Evolutionary conservation across 371 early-diverging fungal genomes (phyloP), one percentile per base, ranked within the genome.

Genomic region (Mucor sp.): DNA sequence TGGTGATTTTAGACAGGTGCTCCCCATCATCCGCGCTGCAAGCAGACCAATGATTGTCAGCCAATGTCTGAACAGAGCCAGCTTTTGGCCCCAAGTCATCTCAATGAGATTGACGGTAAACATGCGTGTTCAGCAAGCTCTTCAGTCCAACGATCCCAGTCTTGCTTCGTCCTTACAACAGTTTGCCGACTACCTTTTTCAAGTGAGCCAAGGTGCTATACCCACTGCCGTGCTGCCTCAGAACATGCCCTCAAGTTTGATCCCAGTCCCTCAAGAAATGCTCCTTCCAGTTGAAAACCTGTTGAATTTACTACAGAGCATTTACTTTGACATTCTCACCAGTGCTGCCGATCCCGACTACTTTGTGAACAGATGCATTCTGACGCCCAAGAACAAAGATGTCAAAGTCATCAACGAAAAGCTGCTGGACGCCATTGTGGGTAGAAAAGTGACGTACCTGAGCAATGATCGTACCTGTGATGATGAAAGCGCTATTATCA

Each of bases 1-100:
- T 37, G 63, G 63, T 17, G 67, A 68, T 56, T 74, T 73, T 41
- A 25, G 65, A 19, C 75, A 75, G 43, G 63, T 67, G 4, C 60
- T 60, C 0, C 75, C 75, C 4, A 62, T 71, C 6, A 17, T 69
- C 23, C 55, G 48, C n/a, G 53, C 33, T 14, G 69, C 64, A 8
- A 30, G 48, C 5, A 58, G 56, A 27, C 4, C 25, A n/a, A 48
- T 63, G 8, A 58, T 64, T 43, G 57, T 68, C 17, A 28, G 65
- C n/a, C n/a, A 41, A 37, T 65, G 65, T 19, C 27, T 65, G 8
- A 65, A 57, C 8, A 50, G n/a, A 23, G 19, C 23, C 50, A 23
- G 23, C 11, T 50, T 50, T 8, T 50, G 19, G 19, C 19, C 23
- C 8, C 23, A 50, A 4, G 19, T 19, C 4, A 14, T 7, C 12